phyloP scores from a whole-genome alignment of 129 eudicot species.

The Mikania micrantha region DNA sequence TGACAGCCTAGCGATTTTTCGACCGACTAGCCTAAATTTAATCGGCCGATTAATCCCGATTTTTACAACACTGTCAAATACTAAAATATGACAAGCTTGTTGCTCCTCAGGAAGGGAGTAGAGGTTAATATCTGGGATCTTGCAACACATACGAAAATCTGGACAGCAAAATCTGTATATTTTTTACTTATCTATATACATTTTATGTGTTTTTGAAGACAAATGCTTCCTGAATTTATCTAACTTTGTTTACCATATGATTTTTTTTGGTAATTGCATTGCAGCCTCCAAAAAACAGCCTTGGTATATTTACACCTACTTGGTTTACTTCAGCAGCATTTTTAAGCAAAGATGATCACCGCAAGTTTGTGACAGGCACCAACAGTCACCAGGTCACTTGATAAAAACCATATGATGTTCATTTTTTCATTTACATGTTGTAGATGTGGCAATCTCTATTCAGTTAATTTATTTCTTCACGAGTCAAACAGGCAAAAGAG shows the following conservation, averaged over 20 bases:
- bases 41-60: no score
- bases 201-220: background rate
- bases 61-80: no score
- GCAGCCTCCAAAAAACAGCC: constrained; percentile 91
- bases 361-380: no score
- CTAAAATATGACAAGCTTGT: constrained; percentile 1
- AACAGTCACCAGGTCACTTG: constrained; percentile 72
- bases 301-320: constrained; percentile 86
- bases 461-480: background rate
- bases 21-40: no score
- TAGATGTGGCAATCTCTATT: background rate
- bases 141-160: constrained; percentile 52
- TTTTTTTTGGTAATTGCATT: constrained; percentile 10
- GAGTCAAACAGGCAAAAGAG: background rate
- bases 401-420: background rate
- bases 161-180: constrained; percentile 92
- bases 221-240: background rate
- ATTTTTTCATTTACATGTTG: background rate
- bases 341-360: no score
- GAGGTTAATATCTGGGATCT: constrained; percentile 95
- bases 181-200: background rate
- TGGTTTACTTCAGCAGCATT: constrained; percentile 93
- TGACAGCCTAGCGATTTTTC: no score
- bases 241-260: background rate
- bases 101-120: constrained; percentile 68